Evolutionary conservation across 1,139 yeast species (phyloP).

Genomic region (Blastobotrys arbuscula): DNA sequence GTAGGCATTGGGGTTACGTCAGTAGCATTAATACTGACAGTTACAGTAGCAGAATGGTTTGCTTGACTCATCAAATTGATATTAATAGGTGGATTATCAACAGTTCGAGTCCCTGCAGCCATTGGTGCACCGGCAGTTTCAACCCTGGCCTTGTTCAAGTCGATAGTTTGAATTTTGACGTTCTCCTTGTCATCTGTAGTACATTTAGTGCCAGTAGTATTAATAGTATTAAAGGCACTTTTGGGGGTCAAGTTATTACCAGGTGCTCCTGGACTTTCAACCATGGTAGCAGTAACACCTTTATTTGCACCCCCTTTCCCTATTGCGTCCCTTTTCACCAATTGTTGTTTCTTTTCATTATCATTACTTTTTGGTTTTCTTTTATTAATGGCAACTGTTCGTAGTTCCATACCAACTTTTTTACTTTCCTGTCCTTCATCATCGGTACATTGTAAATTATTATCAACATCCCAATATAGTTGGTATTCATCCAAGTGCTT

Average conservation of each 20-base stretch:
- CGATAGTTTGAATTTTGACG: too few species aligned
- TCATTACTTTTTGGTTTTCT: neutral
- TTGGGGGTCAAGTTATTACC: too few species aligned
- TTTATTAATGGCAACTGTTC: neutral
- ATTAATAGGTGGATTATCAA: neutral
- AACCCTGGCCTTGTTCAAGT: too few species aligned
- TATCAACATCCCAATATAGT: conserved; percentile 1
- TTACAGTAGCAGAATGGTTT: neutral
- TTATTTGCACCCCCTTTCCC: too few species aligned
- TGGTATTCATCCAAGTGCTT: conserved; percentile 7
- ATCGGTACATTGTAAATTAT: neutral
- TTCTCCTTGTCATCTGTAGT: too few species aligned
- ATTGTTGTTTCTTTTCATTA: neutral
- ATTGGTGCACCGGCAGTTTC: neutral
- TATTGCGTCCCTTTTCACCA: neutral
- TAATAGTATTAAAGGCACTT: too few species aligned
- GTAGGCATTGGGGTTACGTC: neutral
- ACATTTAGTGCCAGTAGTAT: too few species aligned
- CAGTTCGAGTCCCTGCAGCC: neutral
- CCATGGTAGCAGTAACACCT: too few species aligned
- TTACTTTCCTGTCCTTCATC: conserved; percentile 2
- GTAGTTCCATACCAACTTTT: neutral
- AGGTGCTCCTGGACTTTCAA: too few species aligned
- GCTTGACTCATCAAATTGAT: neutral
- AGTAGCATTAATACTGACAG: neutral